Evolutionary conservation across 108 stramenopile genomes (phyloP).

Genomic region (Seminavis robusta): DNA sequence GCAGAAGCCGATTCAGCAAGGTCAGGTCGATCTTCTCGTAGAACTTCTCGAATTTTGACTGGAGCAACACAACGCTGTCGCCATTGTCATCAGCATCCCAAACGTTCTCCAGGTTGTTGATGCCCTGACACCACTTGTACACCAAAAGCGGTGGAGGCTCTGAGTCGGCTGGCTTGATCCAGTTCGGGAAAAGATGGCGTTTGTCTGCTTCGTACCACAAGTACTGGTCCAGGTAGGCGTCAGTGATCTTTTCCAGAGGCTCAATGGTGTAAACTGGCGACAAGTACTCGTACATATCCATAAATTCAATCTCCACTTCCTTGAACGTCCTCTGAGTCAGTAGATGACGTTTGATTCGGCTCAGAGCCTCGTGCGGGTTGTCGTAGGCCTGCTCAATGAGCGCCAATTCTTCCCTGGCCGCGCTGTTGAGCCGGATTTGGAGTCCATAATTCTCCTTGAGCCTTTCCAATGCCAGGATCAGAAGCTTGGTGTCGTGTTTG

Average conservation of each 20-base stretch:
- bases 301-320: constrained; percentile 98
- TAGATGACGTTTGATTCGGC: constrained; percentile 97
- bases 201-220: constrained; percentile 99
- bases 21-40: constrained; percentile 99
- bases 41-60: constrained; percentile 96
- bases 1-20: constrained; percentile 93
- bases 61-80: constrained; percentile 95
- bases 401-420: constrained; percentile 95
- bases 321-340: constrained; percentile 99
- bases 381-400: constrained; percentile 99
- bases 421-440: constrained; percentile 92
- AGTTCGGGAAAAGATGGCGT: constrained; percentile 94
- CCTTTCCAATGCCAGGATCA: constrained; percentile 98
- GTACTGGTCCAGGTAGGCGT: constrained; percentile 99
- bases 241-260: constrained; percentile 98
- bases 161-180: constrained; percentile 97
- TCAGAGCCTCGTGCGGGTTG: constrained; percentile 98
- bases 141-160: constrained; percentile 98
- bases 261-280: constrained; percentile 98
- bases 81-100: constrained; percentile 94
- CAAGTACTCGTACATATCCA: constrained; percentile 98
- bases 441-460: constrained; percentile 97
- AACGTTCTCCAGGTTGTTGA: constrained; percentile 96
- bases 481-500: constrained; percentile 99
- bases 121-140: constrained; percentile 99